Evolutionary conservation across 768 basidiomycete species (phyloP).

Genomic region (Rubroboletus pulcherrimus): DNA sequence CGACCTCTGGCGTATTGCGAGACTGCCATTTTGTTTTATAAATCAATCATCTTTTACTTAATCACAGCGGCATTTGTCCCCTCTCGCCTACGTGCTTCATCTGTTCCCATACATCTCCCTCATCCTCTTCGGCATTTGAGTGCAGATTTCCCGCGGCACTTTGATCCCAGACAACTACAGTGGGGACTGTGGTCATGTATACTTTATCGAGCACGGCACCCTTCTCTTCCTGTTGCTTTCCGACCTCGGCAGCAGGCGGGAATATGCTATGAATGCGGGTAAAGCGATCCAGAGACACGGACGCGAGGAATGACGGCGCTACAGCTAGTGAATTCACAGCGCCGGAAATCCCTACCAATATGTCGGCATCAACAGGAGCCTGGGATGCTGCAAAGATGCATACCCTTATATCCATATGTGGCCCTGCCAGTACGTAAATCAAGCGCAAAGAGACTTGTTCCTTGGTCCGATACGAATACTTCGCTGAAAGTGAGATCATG

Average conservation of each 20-base stretch:
- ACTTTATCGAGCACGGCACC: conserved; percentile 61
- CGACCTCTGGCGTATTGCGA: neutral
- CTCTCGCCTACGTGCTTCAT: conserved; percentile 53
- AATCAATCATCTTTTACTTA: no score
- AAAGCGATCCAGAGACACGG: conserved; percentile 66
- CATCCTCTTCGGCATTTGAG: conserved; percentile 32
- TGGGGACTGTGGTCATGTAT: conserved; percentile 61
- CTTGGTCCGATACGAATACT: conserved; percentile 63
- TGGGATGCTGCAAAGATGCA: neutral
- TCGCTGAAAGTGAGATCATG: conserved; percentile 43
- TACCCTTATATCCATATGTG: conserved; percentile 67
- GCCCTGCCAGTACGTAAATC: conserved; percentile 68
- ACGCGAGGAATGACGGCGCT: conserved; percentile 51
- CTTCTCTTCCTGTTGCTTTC: conserved; percentile 51
- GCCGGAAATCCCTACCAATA: conserved; percentile 58
- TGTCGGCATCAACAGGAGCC: neutral
- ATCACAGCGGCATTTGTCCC: neutral
- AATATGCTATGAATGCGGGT: conserved; percentile 63
- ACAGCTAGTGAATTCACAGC: conserved; percentile 62
- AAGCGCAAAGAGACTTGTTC: conserved; percentile 57
- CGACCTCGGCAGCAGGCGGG: conserved; percentile 45
- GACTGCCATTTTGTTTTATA: neutral
- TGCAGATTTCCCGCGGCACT: conserved; percentile 17
- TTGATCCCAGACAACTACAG: conserved; percentile 61
- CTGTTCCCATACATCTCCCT: conserved; percentile 65